Conservation (phyloP, 2,329 filamentous ascomycete genomes). For the Ophiostoma angusticollis region DNA sequence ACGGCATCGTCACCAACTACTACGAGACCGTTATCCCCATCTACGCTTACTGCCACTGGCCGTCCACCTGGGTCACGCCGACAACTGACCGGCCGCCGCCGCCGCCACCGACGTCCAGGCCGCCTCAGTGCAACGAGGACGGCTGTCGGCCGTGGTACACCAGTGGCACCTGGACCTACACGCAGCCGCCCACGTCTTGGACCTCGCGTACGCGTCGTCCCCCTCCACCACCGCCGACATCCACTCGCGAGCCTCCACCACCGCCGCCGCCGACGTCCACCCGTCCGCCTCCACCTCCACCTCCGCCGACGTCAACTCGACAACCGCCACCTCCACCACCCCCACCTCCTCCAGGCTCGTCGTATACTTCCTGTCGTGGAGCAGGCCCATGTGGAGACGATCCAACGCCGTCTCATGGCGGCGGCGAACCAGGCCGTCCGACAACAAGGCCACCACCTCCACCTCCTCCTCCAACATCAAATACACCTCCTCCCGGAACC, state of each 20-base stretch:
- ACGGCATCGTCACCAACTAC: conserved; percentile 10
- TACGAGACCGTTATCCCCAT: conserved; percentile 14
- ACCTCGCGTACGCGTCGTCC: not conserved
- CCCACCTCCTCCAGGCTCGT: no score
- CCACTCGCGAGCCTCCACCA: not conserved
- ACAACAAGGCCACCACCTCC: no score
- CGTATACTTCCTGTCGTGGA: no score
- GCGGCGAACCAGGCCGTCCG: no score
- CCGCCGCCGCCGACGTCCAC: not conserved
- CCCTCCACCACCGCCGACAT: not conserved
- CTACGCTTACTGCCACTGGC: conserved; percentile 13
- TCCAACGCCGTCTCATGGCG: no score
- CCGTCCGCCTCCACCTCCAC: not conserved
- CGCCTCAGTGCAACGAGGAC: conserved; percentile 1
- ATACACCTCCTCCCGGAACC: no score
- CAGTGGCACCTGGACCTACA: conserved; percentile 9
- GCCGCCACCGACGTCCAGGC: conserved; percentile 5
- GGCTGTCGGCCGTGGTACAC: conserved; percentile 10
- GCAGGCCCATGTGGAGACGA: no score
- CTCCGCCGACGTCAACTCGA: not conserved
- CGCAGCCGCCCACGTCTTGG: conserved; percentile 1
- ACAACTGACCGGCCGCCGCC: conserved; percentile 7
- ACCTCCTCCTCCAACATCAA: no score
- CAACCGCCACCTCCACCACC: no score
- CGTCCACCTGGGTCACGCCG: conserved; percentile 6